A percentile compares a stretch with the other conserved stretches of the same genome.
phyloP scores from a whole-genome alignment of 345 rosid species.

The Toxicodendron radicans region DNA sequence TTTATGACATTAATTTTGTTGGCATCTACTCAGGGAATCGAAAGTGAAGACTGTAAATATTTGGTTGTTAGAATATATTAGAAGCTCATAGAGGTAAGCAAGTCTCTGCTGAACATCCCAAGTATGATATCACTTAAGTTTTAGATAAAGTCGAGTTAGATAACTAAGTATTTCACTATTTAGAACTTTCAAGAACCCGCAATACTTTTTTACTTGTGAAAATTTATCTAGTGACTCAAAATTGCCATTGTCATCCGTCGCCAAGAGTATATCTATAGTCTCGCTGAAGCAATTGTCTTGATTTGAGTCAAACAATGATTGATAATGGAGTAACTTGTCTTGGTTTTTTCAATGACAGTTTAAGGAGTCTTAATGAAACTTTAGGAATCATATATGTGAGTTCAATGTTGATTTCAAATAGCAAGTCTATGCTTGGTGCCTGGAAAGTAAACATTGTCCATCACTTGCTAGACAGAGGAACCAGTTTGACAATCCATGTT shows the following conservation, averaged over 20 bases:
- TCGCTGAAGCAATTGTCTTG: not conserved
- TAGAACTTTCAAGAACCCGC: not conserved
- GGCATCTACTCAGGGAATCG: conserved; percentile 76
- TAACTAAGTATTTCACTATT: not conserved
- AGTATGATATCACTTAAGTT: not conserved
- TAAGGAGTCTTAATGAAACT: not conserved
- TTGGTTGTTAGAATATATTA: not conserved
- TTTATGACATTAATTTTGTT: conserved; percentile 80
- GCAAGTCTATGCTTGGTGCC: not conserved
- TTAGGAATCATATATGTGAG: not conserved
- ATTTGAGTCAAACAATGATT: not conserved
- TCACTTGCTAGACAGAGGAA: not conserved
- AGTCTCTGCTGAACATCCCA: conserved; percentile 11
- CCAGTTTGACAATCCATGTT: not conserved
- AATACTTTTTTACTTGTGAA: not conserved
- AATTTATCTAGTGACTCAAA: not conserved
- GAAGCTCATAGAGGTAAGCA: conserved; percentile 11
- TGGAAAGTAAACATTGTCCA: too few species aligned
- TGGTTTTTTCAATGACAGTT: too few species aligned
- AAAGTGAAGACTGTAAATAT: conserved; percentile 35
- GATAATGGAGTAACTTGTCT: too few species aligned
- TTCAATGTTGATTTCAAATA: not conserved
- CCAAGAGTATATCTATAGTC: not conserved
- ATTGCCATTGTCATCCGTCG: not conserved
- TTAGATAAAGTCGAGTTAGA: conserved; percentile 7